Base-by-base conservation (phyloP, 331 rosid species). In the Cydonia oblonga region DNA sequence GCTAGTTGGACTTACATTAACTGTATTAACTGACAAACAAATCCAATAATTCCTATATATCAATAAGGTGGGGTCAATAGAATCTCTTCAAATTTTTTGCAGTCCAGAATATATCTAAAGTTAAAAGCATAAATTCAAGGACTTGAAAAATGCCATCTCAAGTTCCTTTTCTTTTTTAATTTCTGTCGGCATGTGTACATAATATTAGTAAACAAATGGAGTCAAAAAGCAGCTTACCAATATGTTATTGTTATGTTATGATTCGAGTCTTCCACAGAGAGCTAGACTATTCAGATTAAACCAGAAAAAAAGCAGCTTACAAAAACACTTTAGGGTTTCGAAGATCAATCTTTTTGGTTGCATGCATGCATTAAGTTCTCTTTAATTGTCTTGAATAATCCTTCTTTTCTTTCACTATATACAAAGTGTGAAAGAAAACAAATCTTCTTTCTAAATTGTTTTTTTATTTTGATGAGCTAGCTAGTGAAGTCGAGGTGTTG, bases 21-120 rank as follows among this genome's bases (percentile, higher is more conserved):
- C 77, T 51, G 33, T 30, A 73, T 73, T 73, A 73, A 63, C 77
- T 18, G 77, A 63, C 63, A 6, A 19, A 49, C 25, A 51, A 28
- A 19, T 49, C 53, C 49, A 44, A 67, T 67, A 24, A 46, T 67
- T 42, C 38, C 54, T 67, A 24, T 46, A 4, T 40, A 46, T 24
- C 71, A 13, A 32, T 33, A 9, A 46, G 20, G 58, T 58, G 53
- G 70, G 62, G 70, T 73, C 77, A 15, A 15, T 46, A 30, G 53
- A 73, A 63, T 51, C 70, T 62, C 58, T 29, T 32, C 12, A 64
- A 64, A 10, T 10, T n/a, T 40, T 62, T 62, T 29, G 23, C 44
- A 62, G 30, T 56, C 42, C 11, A 22, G 7, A 20, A 28, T 19
- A 9, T 1, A 15, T 62, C 42, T 35, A n/a, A 18, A 18, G 46